Evolutionary conservation across 2,329 filamentous ascomycete genomes (phyloP).

Genomic region (Dactylonectria macrodidyma): DNA sequence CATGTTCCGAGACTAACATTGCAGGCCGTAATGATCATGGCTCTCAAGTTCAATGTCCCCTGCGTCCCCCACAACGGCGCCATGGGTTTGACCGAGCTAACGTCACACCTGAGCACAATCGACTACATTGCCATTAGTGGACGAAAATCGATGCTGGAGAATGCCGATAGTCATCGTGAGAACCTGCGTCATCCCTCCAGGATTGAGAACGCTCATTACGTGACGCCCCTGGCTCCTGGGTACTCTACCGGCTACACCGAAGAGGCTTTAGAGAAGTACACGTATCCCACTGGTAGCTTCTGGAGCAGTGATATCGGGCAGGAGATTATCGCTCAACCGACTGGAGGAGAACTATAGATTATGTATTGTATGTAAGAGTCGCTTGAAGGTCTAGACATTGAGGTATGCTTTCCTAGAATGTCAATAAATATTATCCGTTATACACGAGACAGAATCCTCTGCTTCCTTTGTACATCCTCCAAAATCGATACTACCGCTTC

Average conservation of each 20-base stretch:
- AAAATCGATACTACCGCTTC: slow-evolving; percentile 48
- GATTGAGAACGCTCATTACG: slow-evolving; percentile 89
- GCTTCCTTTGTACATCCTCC: slow-evolving; percentile 49
- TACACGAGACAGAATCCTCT: slow-evolving; percentile 40
- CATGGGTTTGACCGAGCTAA: slow-evolving; percentile 93
- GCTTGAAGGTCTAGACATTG: not conserved
- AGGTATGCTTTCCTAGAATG: not conserved
- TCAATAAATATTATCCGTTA: slow-evolving; percentile 13
- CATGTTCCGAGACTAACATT: not conserved
- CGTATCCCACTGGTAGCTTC: slow-evolving; percentile 70
- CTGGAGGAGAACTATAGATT: slow-evolving; percentile 47
- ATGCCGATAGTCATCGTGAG: slow-evolving; percentile 93
- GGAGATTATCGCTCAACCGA: slow-evolving; percentile 51
- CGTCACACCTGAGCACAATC: slow-evolving; percentile 91
- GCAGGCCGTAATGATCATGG: slow-evolving; percentile 85
- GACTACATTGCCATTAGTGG: slow-evolving; percentile 91
- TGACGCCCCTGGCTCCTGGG: slow-evolving; percentile 85
- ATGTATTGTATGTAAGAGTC: slow-evolving; percentile 4
- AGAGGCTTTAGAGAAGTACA: slow-evolving; percentile 91
- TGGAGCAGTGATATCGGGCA: slow-evolving; percentile 49
- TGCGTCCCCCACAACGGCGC: slow-evolving; percentile 92
- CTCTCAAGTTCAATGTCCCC: slow-evolving; percentile 84
- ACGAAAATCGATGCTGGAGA: slow-evolving; percentile 87
- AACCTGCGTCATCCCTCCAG: slow-evolving; percentile 87
- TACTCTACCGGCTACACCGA: slow-evolving; percentile 77